Base-by-base conservation (phyloP, 768 basidiomycete genomes). In the Termitomyces sp. region DNA sequence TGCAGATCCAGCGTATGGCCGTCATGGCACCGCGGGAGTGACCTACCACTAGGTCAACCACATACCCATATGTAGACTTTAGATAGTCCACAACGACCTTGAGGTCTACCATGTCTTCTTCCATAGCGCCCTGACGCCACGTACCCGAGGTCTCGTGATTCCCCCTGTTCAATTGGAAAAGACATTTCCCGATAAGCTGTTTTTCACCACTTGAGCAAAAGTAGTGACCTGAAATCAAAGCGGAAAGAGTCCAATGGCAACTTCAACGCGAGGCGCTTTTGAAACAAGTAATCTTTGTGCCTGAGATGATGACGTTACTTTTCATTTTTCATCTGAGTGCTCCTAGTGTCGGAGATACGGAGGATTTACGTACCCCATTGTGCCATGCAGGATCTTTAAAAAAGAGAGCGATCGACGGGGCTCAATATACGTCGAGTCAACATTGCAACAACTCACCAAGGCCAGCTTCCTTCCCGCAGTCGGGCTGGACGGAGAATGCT, bases 281-380 rank as follows among this genome's bases (percentile, higher is more conserved):
- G 87, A 75, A 87, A 92, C 49, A 93, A 69, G 72, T 93, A 93
- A 67, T 93, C 87, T 64, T 92, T 92, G 70, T 93, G 91, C 65
- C 90, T 92, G 70, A 49, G 65, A 56, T 40, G 49, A 48, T 58
- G 59, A 64, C 26, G 54, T 62, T 67, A 68, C 61, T 66, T 63
- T 52, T 66, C 61, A 59, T 38, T 59, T 53, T 42, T 47, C 49
- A 40, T 45, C 57, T 61, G 45, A 64, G 60, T 36, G 56, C 60
- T 60, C 61, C 60, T 51, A 47, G 50, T 44, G 54, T 59, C 61
- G 62, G 66, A 68, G 64, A 65, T 61, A 60, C 60, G 67, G 66
- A 67, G 8, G 59, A 58, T 67, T 62, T 46, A 64, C 80, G 70
- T 68, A 88, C 90, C 90, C 90, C 79, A 90, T 78, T 24, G 83